Base-by-base conservation (phyloP, 2,329 filamentous ascomycete species). In the Paradendryphiella salina region DNA sequence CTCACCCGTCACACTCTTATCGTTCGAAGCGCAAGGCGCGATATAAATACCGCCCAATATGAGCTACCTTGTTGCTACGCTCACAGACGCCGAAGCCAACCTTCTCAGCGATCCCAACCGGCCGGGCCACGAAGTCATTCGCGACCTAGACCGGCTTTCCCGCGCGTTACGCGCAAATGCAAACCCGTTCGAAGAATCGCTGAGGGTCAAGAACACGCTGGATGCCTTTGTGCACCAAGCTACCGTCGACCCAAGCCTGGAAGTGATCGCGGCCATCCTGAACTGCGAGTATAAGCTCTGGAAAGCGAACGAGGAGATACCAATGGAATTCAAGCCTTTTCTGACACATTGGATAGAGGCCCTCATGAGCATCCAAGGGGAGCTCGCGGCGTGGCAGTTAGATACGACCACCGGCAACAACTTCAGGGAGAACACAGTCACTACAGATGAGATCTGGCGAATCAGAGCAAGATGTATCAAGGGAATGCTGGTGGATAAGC, bases 261-360 rank as follows among this genome's bases (percentile, higher is more conserved):
- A 52, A 14, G 41, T 46, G 14, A 60, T 73, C 31, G 61, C 68
- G 3, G 54, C 65, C 6, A 50, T 73, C 13, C 45, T 73, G 10
- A 70, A 71, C 35, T 68, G 67, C 66, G 72, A 74, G 54, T 71
- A 70, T 48, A 60, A 60, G 21, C 65, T 75, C 15, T 74, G 65
- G 63, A 48, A 48, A 11, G 44, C 71, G 52, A 68, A 71, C 33
- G 54, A 63, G 28, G 39, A 46, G 3, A 72, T 62, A 2, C 60
- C 65, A 13, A 57, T 75, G 5, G 56, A 62, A 23, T 50, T 65
- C 36, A 75, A 75, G 33, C 73, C 73, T 1, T 75, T 73, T 51
- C 60, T 76, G 15, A 63, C 66, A 4, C 72, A 75, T 41, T 76
- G 73, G 73, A 67, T 76, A 33, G 71, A 75, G 54, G 63, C 67